phyloP scores from a whole-genome alignment of 768 basidiomycete species.

The Candolleomyces efflorescens region DNA sequence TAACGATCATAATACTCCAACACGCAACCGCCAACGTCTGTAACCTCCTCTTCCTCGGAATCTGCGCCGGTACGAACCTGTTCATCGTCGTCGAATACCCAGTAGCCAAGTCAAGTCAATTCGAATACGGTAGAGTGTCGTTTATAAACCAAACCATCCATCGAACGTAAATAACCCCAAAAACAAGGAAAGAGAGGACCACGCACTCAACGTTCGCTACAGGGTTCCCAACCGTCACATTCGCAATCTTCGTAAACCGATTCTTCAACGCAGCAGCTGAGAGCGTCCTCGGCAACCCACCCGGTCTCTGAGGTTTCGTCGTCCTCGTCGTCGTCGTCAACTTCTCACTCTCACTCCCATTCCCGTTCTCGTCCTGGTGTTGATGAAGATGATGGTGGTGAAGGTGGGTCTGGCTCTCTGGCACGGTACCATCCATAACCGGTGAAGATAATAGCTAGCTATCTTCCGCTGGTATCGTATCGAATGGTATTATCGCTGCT shows the following conservation, averaged over 20 bases:
- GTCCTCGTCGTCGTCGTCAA: background rate
- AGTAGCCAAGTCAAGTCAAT: too few relatives aligned
- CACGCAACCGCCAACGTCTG: slow-evolving; percentile 87
- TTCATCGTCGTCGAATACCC: background rate
- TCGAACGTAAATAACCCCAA: background rate
- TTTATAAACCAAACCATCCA: background rate
- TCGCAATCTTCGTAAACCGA: slow-evolving; percentile 53
- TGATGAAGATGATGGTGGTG: too few relatives aligned
- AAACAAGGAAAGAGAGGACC: background rate
- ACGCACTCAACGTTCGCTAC: slow-evolving; percentile 75
- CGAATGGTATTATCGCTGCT: too few relatives aligned
- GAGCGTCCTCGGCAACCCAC: slow-evolving; percentile 36
- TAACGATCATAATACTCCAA: slow-evolving; percentile 81
- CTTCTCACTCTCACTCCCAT: background rate
- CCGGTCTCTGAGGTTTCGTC: background rate
- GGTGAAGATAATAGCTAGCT: too few relatives aligned
- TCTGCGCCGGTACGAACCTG: slow-evolving; percentile 82
- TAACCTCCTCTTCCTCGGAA: slow-evolving; percentile 80
- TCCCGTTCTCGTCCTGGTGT: too few relatives aligned
- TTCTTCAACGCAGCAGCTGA: slow-evolving; percentile 63
- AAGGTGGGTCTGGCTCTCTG: too few relatives aligned
- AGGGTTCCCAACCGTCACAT: slow-evolving; percentile 58
- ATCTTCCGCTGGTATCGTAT: too few relatives aligned
- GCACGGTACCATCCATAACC: too few relatives aligned
- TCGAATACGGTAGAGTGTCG: too few relatives aligned